phyloP scores from a whole-genome alignment of 768 basidiomycete species.

The Leucosporidium yakuticum region DNA sequence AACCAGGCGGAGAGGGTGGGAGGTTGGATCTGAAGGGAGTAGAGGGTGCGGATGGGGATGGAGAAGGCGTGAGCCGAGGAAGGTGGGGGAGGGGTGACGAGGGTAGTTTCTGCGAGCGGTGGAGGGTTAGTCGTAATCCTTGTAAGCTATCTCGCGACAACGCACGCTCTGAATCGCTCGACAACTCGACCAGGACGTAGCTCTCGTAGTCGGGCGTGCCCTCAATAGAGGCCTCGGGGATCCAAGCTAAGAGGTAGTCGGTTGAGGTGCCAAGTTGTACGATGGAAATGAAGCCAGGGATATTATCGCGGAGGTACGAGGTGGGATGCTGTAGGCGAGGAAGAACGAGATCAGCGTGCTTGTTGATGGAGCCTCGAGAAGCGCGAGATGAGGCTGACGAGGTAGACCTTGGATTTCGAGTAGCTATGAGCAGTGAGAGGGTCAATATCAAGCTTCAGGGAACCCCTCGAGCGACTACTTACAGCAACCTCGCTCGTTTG shows the following conservation, averaged over 20 bases:
- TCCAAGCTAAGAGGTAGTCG: slow-evolving; percentile 81
- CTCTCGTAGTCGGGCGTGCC: slow-evolving; percentile 50
- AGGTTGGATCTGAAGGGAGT: slow-evolving; percentile 38
- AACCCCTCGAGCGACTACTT: background rate
- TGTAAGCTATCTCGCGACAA: background rate
- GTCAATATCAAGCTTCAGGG: background rate
- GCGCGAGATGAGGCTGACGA: background rate
- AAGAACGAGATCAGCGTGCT: background rate
- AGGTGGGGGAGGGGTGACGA: slow-evolving; percentile 79
- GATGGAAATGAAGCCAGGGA: slow-evolving; percentile 84
- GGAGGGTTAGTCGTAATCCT: background rate
- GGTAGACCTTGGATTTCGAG: slow-evolving; percentile 6
- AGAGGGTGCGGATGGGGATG: slow-evolving; percentile 38
- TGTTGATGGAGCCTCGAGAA: background rate
- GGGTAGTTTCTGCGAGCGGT: slow-evolving; percentile 60
- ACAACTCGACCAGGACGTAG: slow-evolving; percentile 37
- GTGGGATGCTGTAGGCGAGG: slow-evolving; percentile 60
- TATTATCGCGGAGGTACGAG: slow-evolving; percentile 82
- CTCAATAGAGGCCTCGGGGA: slow-evolving; percentile 70
- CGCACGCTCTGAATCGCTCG: slow-evolving; percentile 31
- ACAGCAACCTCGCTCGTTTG: slow-evolving; percentile 5
- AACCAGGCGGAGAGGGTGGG: slow-evolving; percentile 51
- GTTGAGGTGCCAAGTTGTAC: slow-evolving; percentile 66
- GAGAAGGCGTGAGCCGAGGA: slow-evolving; percentile 54
- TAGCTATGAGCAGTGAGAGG: background rate